Evolutionary conservation across 495 filamentous ascomycete genomes (phyloP).

Genomic region (Tirmania nivea): DNA sequence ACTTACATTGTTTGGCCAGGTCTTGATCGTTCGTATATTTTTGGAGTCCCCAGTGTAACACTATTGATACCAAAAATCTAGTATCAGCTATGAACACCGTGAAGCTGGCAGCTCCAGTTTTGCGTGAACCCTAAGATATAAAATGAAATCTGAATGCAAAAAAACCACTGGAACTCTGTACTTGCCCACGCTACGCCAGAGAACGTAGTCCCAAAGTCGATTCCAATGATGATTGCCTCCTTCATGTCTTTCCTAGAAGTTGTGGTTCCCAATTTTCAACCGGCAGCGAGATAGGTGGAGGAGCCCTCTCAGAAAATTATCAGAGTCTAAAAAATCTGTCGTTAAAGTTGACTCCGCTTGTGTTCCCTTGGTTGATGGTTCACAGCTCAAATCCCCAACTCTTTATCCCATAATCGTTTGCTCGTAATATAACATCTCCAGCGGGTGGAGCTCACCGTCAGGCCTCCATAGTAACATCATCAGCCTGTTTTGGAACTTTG

Average conservation of each 20-base stretch:
- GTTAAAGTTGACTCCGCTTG: neutral
- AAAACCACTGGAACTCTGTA: neutral
- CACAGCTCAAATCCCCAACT: neutral
- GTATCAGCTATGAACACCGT: neutral
- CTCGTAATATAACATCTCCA: no score
- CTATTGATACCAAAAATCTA: neutral
- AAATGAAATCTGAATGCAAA: no score
- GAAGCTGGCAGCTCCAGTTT: no score
- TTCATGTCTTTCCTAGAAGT: neutral
- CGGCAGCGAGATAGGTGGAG: neutral
- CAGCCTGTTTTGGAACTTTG: no score
- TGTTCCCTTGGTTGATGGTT: neutral
- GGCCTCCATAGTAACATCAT: no score
- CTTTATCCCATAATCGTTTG: no score
- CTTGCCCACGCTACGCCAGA: conserved; percentile 12
- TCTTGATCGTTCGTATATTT: neutral
- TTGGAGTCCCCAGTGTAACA: neutral
- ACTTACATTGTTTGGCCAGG: neutral
- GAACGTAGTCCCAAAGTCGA: conserved; percentile 13
- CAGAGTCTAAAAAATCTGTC: neutral
- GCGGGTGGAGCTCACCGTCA: no score
- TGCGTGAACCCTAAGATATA: no score
- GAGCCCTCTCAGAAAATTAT: neutral
- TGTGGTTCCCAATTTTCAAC: no score
- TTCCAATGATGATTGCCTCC: conserved; percentile 5